A percentile compares a stretch with the other conserved stretches of the same genome.
Conservation (phyloP, 2,329 filamentous ascomycete species). For the Phialophora verrucosa region DNA sequence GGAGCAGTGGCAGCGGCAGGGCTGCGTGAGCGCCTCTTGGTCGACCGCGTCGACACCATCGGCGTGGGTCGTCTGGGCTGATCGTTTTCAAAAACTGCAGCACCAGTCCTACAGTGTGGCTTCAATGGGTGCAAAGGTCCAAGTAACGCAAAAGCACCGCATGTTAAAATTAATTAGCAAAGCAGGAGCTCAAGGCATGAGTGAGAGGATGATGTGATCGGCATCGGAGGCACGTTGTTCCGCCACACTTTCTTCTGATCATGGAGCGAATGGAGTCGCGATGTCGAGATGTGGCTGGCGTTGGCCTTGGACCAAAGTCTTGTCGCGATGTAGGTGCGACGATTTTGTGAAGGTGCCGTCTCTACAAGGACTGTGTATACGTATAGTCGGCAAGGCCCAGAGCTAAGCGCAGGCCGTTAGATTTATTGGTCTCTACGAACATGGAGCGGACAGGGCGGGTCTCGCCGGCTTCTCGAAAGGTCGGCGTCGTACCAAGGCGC, state of each 20-base stretch:
- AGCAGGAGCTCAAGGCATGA: background rate
- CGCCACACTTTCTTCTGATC: background rate
- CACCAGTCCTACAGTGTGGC: background rate
- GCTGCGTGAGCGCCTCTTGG: slow-evolving; percentile 25
- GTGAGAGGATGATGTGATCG: background rate
- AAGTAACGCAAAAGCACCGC: background rate
- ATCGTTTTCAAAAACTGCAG: background rate
- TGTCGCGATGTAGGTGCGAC: background rate
- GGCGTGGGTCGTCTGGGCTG: background rate
- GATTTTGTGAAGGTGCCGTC: background rate
- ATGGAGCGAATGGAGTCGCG: too few species aligned
- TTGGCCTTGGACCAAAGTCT: background rate
- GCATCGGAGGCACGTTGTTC: background rate
- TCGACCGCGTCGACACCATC: slow-evolving; percentile 27
- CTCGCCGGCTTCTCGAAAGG: background rate
- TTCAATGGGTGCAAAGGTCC: background rate
- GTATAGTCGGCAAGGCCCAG: too few species aligned
- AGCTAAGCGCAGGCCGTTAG: too few species aligned
- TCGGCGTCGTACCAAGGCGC: background rate
- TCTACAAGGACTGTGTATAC: background rate
- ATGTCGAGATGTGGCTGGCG: too few species aligned
- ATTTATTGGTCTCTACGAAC: too few species aligned
- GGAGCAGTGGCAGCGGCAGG: slow-evolving; percentile 12
- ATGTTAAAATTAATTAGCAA: background rate
- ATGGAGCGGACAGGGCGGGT: too few species aligned